Evolutionary conservation across 352 stramenopile genomes (phyloP).

Genomic region (Pythium graminicola): DNA sequence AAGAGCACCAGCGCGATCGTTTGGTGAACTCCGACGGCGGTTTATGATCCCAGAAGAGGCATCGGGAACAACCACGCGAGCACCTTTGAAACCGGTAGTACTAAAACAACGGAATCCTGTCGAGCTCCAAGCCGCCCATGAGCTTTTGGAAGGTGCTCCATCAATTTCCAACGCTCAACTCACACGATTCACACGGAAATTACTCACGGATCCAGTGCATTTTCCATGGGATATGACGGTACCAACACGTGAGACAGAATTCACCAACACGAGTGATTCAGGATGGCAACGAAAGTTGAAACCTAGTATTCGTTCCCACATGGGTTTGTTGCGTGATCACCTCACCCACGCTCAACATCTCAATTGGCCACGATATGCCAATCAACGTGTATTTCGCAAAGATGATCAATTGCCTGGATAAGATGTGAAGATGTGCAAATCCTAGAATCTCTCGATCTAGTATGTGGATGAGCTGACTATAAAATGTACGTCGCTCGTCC

Average conservation of each 20-base stretch:
- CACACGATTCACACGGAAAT: conserved; percentile 32
- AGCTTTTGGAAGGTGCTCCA: conserved; percentile 11
- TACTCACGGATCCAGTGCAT: conserved; percentile 42
- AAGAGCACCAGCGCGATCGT: conserved; percentile 9
- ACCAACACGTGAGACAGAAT: conserved; percentile 17
- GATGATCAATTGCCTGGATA: conserved; percentile 7
- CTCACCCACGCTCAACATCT: conserved; percentile 46
- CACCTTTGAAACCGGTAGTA: conserved; percentile 23
- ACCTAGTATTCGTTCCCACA: conserved; percentile 46
- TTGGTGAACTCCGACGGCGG: conserved; percentile 20
- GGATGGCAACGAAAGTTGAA: conserved; percentile 50
- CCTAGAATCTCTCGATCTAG: too few relatives aligned
- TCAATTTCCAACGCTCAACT: conserved; percentile 16
- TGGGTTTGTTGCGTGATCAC: conserved; percentile 52
- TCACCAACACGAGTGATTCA: conserved; percentile 20
- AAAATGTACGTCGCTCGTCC: too few relatives aligned
- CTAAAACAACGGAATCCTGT: conserved; percentile 5
- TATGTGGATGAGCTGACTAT: too few relatives aligned
- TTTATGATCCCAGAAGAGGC: conserved; percentile 15
- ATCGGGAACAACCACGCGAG: neutral
- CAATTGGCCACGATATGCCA: conserved; percentile 45
- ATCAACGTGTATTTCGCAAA: conserved; percentile 24
- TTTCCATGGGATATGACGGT: conserved; percentile 71
- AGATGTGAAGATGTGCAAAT: too few relatives aligned
- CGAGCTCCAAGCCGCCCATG: conserved; percentile 15